These are phyloP conservation scores for Hypoxylon crocopeplum DNA, from an alignment of 495 filamentous ascomycete genomes.

Conservation along the genomic window DNA sequence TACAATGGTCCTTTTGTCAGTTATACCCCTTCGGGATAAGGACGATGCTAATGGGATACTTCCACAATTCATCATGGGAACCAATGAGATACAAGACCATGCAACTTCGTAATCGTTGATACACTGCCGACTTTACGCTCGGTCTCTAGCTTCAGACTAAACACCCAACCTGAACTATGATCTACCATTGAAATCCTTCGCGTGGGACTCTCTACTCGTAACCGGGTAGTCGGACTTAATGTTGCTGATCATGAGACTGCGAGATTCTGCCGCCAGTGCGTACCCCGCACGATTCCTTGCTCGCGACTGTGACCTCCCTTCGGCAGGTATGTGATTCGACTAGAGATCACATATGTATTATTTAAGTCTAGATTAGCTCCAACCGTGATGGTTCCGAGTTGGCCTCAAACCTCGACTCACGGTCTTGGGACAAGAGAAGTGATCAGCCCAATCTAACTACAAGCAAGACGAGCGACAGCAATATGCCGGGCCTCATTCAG, in stretches of 20 bases:
- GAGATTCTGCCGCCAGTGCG: slow-evolving; percentile 23
- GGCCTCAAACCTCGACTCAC: background rate
- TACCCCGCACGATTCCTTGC: slow-evolving; percentile 36
- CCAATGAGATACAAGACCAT: too few species aligned
- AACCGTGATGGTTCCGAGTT: background rate
- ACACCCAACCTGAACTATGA: background rate
- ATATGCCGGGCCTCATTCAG: slow-evolving; percentile 38
- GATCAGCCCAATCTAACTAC: background rate
- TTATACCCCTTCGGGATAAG: too few species aligned
- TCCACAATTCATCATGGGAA: too few species aligned
- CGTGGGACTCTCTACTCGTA: background rate
- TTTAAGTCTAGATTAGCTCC: slow-evolving; percentile 7
- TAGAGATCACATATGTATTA: background rate
- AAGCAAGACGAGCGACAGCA: background rate
- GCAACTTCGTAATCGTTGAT: too few species aligned
- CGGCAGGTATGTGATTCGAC: slow-evolving; percentile 39
- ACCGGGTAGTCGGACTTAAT: slow-evolving; percentile 2
- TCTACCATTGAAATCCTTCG: slow-evolving; percentile 4
- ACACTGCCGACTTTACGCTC: background rate
- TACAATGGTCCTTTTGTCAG: too few species aligned
- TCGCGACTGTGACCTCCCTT: slow-evolving; percentile 17
- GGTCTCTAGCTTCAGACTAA: background rate
- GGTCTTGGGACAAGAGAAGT: background rate
- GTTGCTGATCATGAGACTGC: slow-evolving; percentile 29
- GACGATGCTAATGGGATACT: too few species aligned